Evolutionary conservation across 1,284 basidiomycete genomes (phyloP).

Genomic region (Ceratobasidium sp.): DNA sequence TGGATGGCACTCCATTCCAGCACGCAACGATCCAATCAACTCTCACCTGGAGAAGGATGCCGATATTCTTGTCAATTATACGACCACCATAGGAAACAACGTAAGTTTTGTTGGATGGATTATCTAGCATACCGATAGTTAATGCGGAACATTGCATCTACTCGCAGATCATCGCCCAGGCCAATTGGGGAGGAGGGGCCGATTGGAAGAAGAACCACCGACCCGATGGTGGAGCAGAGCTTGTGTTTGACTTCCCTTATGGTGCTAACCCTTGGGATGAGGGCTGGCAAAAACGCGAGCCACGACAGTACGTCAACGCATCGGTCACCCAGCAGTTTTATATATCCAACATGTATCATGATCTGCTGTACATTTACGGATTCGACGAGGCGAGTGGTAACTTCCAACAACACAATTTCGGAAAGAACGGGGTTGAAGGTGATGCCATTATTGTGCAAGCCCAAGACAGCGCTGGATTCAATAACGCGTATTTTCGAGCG

Average conservation of each 20-base stretch:
- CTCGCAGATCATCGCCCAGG: conserved; percentile 76
- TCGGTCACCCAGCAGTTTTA: conserved; percentile 92
- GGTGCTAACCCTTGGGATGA: too few relatives aligned
- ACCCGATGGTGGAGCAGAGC: conserved; percentile 65
- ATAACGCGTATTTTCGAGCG: conserved; percentile 67
- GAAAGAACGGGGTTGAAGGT: conserved; percentile 81
- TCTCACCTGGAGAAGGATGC: conserved; percentile 11
- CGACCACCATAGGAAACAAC: conserved; percentile 90
- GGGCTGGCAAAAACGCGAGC: conserved; percentile 63
- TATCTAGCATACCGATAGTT: background rate
- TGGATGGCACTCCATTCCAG: conserved; percentile 79
- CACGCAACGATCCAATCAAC: conserved; percentile 59
- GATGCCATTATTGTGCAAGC: conserved; percentile 95
- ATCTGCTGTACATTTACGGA: conserved; percentile 67
- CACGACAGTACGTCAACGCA: conserved; percentile 83
- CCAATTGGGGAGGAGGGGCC: conserved; percentile 86
- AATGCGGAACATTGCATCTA: too few relatives aligned
- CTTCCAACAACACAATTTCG: conserved; percentile 98
- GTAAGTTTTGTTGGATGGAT: conserved; percentile 52
- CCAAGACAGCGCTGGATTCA: conserved; percentile 88
- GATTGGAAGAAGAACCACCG: conserved; percentile 79
- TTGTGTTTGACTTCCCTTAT: conserved; percentile 77
- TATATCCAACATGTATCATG: conserved; percentile 80
- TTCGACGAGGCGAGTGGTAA: conserved; percentile 93
- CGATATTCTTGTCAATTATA: conserved; percentile 63